phyloP scores from a whole-genome alignment of 2,329 filamentous ascomycete species.

The Calonectria hongkongensis region DNA sequence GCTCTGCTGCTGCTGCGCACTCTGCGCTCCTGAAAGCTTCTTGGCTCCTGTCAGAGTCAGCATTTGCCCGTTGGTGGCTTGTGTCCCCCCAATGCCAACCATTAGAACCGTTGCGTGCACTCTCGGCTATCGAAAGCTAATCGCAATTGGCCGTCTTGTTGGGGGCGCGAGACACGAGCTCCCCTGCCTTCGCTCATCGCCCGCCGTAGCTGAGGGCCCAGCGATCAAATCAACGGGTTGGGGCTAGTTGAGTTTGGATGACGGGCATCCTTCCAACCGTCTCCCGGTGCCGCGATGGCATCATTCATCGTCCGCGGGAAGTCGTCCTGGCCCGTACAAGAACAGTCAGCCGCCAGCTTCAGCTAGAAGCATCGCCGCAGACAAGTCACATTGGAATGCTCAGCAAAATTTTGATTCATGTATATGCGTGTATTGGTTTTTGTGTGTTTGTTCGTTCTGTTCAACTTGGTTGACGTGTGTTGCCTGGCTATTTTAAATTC shows the following conservation, averaged over 20 bases:
- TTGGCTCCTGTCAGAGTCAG: constrained; percentile 2
- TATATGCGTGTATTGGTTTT: not conserved
- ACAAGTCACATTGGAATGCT: not conserved
- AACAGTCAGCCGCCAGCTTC: not conserved
- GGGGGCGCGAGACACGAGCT: constrained; percentile 3
- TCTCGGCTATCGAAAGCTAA: constrained; percentile 31
- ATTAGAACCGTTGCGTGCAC: constrained; percentile 10
- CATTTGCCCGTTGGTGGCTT: constrained; percentile 19
- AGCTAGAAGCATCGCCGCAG: not conserved
- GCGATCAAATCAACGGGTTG: not conserved
- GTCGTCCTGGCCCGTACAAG: not conserved
- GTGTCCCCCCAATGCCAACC: constrained; percentile 5
- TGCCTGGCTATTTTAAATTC: constrained; percentile 28
- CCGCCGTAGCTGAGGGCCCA: not conserved
- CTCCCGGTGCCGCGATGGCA: not conserved
- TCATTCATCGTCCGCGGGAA: constrained; percentile 4
- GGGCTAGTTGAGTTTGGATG: not conserved
- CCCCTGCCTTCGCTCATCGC: constrained; percentile 14
- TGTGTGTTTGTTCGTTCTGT: constrained; percentile 14
- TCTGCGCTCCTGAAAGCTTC: not conserved
- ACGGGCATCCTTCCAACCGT: not conserved
- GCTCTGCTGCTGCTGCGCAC: not conserved
- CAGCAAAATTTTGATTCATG: not conserved
- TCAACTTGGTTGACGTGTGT: constrained; percentile 23
- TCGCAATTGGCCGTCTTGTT: constrained; percentile 26